Evolutionary conservation across 257 asterid species (phyloP).

Genomic region (Nicotiana tabacum): DNA sequence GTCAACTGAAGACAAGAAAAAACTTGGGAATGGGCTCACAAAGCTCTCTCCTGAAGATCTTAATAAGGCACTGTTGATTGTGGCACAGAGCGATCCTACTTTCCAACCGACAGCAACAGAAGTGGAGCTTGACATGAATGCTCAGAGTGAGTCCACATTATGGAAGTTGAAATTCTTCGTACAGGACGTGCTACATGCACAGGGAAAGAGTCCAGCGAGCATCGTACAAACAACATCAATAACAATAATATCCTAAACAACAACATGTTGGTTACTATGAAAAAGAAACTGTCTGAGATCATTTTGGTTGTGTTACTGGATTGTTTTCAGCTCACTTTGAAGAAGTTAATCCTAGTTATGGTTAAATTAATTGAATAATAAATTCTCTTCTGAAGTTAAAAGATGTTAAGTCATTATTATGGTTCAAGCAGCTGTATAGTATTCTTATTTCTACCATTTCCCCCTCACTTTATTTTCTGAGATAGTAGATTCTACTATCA

Average conservation of each 20-base stretch:
- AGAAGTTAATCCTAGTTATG: neutral
- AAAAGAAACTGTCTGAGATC: constrained; percentile 39
- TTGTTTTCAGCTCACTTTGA: neutral
- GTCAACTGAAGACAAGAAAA: constrained; percentile 78
- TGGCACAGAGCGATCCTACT: constrained; percentile 57
- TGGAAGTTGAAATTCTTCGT: constrained; percentile 80
- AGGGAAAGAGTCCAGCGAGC: constrained; percentile 43
- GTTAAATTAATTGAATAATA: neutral
- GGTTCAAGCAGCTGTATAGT: neutral
- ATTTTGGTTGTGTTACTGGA: constrained; percentile 3
- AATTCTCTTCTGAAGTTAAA: neutral
- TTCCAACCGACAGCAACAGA: constrained; percentile 50
- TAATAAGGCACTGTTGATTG: constrained; percentile 61
- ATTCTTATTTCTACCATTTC: neutral
- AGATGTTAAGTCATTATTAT: neutral
- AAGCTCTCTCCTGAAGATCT: constrained; percentile 62
- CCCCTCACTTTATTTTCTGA: neutral
- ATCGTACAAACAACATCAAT: constrained; percentile 29
- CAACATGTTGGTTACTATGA: constrained; percentile 57
- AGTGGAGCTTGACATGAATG: constrained; percentile 72
- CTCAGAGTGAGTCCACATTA: constrained; percentile 73
- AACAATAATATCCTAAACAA: constrained; percentile 30
- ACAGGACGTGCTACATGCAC: constrained; percentile 55
- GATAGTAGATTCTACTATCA: neutral
- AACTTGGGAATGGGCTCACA: constrained; percentile 63